Evolutionary conservation across 148 eudicot species (phyloP).

Genomic region (Dysphania ambrosioides): DNA sequence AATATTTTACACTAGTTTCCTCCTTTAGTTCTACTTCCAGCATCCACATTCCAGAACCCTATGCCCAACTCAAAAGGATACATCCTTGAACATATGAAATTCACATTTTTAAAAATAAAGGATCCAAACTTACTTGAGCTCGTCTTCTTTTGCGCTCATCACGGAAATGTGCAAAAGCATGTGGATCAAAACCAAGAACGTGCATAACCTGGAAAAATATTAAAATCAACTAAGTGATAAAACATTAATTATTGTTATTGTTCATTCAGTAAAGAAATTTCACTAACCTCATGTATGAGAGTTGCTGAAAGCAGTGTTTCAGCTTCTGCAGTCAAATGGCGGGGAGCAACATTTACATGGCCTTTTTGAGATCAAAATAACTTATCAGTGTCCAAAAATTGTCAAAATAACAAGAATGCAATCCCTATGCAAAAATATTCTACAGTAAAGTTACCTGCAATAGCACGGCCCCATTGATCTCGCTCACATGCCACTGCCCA

Average conservation of each 20-base stretch:
- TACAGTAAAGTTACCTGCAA: constrained; percentile 61
- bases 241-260: background rate
- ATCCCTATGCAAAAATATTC: background rate
- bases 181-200: constrained; percentile 99
- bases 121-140: constrained; percentile 43
- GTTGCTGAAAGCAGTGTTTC: constrained; percentile 95
- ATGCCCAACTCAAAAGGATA: background rate
- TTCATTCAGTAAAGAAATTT: background rate
- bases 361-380: constrained; percentile 46
- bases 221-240: background rate
- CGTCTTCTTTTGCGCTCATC: constrained; percentile 97
- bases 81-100: background rate
- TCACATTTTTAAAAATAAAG: background rate
- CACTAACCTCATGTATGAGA: constrained; percentile 83
- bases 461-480: constrained; percentile 99
- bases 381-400: constrained; percentile 4
- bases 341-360: constrained; percentile 98
- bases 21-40: too few relatives aligned
- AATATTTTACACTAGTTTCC: background rate
- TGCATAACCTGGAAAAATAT: constrained; percentile 72
- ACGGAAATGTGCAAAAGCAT: constrained; percentile 96
- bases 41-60: background rate
- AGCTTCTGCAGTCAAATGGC: constrained; percentile 97
- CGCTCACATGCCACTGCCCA: constrained; percentile 99
- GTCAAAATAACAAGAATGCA: background rate